A percentile compares a stretch with the other conserved stretches of the same genome.
These are phyloP conservation scores for Lachnellula arida DNA, from an alignment of 2,329 filamentous ascomycete genomes.

Conservation along the genomic window DNA sequence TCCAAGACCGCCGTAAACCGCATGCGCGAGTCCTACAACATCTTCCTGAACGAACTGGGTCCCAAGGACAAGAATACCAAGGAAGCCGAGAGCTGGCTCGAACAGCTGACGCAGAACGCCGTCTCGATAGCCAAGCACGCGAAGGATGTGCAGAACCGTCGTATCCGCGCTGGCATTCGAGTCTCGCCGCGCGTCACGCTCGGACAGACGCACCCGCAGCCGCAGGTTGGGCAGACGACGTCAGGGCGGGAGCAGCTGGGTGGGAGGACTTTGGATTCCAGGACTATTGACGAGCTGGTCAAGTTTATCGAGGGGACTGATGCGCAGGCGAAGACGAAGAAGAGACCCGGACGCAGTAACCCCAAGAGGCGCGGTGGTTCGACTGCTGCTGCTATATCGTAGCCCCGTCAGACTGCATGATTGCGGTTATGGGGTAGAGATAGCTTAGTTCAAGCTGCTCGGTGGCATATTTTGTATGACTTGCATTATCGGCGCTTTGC, in stretches of 20 bases:
- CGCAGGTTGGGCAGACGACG: constrained; percentile 54
- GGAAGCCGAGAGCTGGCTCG: constrained; percentile 93
- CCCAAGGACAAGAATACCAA: constrained; percentile 95
- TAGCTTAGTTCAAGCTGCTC: not conserved
- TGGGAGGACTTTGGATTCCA: constrained; percentile 55
- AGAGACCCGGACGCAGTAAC: constrained; percentile 49
- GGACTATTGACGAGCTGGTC: constrained; percentile 88
- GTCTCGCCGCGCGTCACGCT: constrained; percentile 58
- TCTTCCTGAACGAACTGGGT: constrained; percentile 84
- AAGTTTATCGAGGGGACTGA: constrained; percentile 85
- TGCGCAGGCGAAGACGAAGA: constrained; percentile 49
- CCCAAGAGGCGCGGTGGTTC: constrained; percentile 47
- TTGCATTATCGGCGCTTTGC: not conserved
- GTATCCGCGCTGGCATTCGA: constrained; percentile 65
- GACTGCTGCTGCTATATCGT: not conserved
- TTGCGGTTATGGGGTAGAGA: not conserved
- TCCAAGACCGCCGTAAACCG: constrained; percentile 84
- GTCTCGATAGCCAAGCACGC: constrained; percentile 92
- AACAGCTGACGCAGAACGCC: constrained; percentile 92
- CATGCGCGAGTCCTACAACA: constrained; percentile 96
- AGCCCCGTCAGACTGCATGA: not conserved
- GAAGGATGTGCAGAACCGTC: constrained; percentile 75
- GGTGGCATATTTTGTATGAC: not conserved
- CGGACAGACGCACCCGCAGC: constrained; percentile 53
- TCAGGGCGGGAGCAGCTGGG: constrained; percentile 30